Evolutionary conservation across 176 grass and related monocot genomes (phyloP).

Genomic region (Musa troglodytarum): DNA sequence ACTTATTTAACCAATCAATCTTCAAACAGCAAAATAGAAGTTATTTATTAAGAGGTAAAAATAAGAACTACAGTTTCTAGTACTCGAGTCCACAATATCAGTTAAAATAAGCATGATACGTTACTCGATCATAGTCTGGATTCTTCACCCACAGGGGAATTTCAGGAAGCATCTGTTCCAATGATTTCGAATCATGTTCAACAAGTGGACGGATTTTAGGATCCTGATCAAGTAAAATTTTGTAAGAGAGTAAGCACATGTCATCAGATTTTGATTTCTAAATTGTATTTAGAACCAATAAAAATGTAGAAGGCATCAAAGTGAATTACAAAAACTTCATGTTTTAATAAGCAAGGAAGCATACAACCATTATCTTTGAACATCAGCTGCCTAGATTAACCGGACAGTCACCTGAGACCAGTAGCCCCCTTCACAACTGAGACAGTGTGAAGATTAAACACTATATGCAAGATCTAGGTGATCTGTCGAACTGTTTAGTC

Average conservation of each 20-base stretch:
- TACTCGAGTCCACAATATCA: neutral
- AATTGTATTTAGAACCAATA: neutral
- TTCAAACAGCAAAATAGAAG: slow-evolving; percentile 28
- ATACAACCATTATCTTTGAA: neutral
- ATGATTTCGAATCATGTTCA: slow-evolving; percentile 67
- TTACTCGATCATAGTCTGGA: slow-evolving; percentile 94
- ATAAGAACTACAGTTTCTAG: no score
- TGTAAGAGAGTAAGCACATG: slow-evolving; percentile 9
- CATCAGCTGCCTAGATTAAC: no score
- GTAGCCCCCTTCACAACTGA: no score
- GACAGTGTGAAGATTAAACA: no score
- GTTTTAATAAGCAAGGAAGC: neutral
- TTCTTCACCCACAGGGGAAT: slow-evolving; percentile 97
- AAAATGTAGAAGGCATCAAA: neutral
- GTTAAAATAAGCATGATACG: neutral
- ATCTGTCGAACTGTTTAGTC: no score
- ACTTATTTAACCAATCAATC: slow-evolving; percentile 99
- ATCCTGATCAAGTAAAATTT: slow-evolving; percentile 32
- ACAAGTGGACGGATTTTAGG: slow-evolving; percentile 52
- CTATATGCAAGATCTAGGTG: no score
- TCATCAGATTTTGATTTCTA: neutral
- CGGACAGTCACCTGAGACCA: no score
- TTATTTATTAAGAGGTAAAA: neutral
- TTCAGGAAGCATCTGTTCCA: slow-evolving; percentile 77
- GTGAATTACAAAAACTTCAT: neutral